Base-by-base conservation (phyloP, 2,329 filamentous ascomycete species). In the Arthrobotrys sphaeroides region DNA sequence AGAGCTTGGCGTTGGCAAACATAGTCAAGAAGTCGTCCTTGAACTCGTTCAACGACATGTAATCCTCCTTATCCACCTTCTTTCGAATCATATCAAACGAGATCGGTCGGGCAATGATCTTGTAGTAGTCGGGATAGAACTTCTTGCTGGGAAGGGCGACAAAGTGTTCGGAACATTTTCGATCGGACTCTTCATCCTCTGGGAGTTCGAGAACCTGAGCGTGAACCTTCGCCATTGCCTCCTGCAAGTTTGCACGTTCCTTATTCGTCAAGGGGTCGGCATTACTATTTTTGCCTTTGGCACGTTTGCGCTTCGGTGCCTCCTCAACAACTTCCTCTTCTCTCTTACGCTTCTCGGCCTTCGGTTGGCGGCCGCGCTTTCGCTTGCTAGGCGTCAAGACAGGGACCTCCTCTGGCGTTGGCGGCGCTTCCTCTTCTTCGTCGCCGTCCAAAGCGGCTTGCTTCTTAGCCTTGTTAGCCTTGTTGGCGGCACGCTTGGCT, bases 1-100 rank as follows among this genome's bases (percentile, higher is more conserved):
- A 99, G 1, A 91, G 95, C 82, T 93, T 89, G 78, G 94, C 97
- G 83, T 99, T 99, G 81, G 87, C 89, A 82, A 94, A 95, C 83
- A 99, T 88, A 77, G 94, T 84, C 59, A 89, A 88, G 77, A 99
- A 90, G 81, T 99, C 96, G 78, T 88, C 89, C 66, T 89, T 88
- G 86, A 99, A 89, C 79, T 94, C 92, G 81, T 88, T 89, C 75
- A 97, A 84, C 80, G 88, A 91, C 79, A 88, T 89, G 83, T 99
- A 99, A 81, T 97, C 92, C 81, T 96, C 92, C 83, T 92, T 94
- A 85, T 97, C 97, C 84, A 99, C 97, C 85, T 93, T 94, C 82
- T 91, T 92, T 82, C 92, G 89, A 81, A 99, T 97, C 82, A 93
- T 90, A 79, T 97, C 95, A 91, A 98, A 97, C 81, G 92, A 94